phyloP scores from a whole-genome alignment of 106 monocot species.

The Acorus gramineus region DNA sequence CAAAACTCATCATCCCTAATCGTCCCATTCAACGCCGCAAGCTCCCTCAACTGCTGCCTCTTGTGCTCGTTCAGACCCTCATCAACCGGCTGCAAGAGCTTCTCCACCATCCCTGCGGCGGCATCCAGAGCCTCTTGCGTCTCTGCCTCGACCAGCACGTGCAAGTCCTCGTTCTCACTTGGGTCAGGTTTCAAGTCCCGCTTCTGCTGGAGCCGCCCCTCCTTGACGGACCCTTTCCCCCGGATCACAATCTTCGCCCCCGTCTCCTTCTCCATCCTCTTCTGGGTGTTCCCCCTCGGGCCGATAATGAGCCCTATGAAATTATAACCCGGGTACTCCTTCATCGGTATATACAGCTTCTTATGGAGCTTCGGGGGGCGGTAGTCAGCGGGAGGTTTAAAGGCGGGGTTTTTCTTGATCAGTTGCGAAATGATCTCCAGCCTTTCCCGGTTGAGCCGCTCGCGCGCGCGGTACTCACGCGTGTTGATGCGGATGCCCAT shows the following conservation, averaged over 20 bases:
- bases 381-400: constrained; percentile 88
- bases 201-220: constrained; percentile 90
- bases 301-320: constrained; percentile 96
- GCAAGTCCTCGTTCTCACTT: constrained; percentile 85
- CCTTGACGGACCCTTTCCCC: constrained; percentile 87
- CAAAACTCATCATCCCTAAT: constrained; percentile 93
- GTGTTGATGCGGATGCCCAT: constrained; percentile 96
- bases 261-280: constrained; percentile 98
- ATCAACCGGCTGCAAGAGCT: constrained; percentile 78
- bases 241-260: constrained; percentile 94
- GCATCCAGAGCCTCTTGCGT: constrained; percentile 81
- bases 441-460: constrained; percentile 67
- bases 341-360: constrained; percentile 95
- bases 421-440: constrained; percentile 88
- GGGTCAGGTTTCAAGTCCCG: constrained; percentile 77
- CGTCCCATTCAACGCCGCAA: constrained; percentile 84
- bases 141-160: constrained; percentile 90
- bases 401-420: constrained; percentile 75
- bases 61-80: constrained; percentile 89
- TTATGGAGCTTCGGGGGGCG: constrained; percentile 93
- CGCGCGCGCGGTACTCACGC: constrained; percentile 72
- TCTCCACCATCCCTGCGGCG: constrained; percentile 90
- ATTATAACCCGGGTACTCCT: constrained; percentile 94
- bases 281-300: constrained; percentile 94
- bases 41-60: constrained; percentile 84